Percentiles rank a stretch among this genome's conserved stretches.
Evolutionary conservation across 169 alveolate species (phyloP).

Genomic region (Eimeria acervulina): DNA sequence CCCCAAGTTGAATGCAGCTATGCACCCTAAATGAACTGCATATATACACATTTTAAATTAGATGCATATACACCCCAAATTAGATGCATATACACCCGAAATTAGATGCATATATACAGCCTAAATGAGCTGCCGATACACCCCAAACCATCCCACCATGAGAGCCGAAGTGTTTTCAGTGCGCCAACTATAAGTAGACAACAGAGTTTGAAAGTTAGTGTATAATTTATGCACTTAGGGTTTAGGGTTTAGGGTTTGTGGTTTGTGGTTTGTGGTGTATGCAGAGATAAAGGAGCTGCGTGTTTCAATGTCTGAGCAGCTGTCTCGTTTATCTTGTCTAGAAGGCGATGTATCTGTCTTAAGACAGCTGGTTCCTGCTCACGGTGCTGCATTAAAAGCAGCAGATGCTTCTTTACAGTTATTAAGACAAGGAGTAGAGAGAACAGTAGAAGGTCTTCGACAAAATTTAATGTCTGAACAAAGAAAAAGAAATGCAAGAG

Average conservation of each 20-base stretch:
- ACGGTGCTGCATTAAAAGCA: background rate
- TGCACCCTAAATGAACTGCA: background rate
- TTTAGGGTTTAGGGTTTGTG: background rate
- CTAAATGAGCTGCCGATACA: background rate
- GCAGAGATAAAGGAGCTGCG: background rate
- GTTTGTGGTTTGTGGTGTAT: background rate
- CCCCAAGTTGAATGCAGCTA: background rate
- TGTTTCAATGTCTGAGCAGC: background rate
- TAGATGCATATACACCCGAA: background rate
- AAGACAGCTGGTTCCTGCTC: background rate
- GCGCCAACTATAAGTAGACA: no score
- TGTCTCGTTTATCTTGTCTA: background rate
- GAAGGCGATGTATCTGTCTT: background rate
- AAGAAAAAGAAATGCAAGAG: background rate
- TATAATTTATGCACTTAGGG: no score
- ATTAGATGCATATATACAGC: background rate
- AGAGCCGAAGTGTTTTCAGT: no score
- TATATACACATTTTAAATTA: no score
- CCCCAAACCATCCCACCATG: background rate
- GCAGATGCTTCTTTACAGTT: background rate
- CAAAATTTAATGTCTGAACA: background rate
- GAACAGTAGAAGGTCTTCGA: no score
- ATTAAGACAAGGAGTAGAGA: no score
- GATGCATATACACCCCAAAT: no score
- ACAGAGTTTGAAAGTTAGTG: background rate